Percentiles rank a stretch among this genome's conserved stretches.
Conservation (phyloP, 805 yeast species). For the Candida hispaniensis region DNA sequence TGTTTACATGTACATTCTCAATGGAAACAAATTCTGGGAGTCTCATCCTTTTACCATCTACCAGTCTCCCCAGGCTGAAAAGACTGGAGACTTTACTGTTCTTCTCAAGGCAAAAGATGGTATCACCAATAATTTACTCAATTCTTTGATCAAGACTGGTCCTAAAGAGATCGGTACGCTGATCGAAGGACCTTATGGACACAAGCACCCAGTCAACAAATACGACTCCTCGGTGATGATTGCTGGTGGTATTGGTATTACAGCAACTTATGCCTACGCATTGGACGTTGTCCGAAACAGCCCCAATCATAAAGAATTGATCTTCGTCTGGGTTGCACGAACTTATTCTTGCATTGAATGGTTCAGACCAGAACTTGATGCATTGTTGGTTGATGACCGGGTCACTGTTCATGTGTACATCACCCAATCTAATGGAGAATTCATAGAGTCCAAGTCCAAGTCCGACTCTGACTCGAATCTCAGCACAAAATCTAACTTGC, state of each 20-base stretch:
- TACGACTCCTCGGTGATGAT: slow-evolving; percentile 47
- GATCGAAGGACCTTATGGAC: slow-evolving; percentile 68
- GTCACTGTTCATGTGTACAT: slow-evolving; percentile 22
- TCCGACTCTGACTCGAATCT: slow-evolving; percentile 7
- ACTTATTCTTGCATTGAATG: slow-evolving; percentile 39
- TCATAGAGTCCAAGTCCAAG: neutral
- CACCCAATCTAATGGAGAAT: slow-evolving; percentile 8
- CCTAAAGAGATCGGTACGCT: slow-evolving; percentile 2
- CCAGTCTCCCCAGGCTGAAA: slow-evolving; percentile 13
- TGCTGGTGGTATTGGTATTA: slow-evolving; percentile 70
- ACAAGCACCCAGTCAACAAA: slow-evolving; percentile 36
- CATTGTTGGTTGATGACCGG: slow-evolving; percentile 22
- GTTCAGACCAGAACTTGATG: slow-evolving; percentile 34
- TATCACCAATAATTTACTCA: slow-evolving; percentile 1
- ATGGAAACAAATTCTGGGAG: slow-evolving; percentile 49
- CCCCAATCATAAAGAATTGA: slow-evolving; percentile 28
- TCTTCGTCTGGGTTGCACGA: slow-evolving; percentile 53
- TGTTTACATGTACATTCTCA: slow-evolving; percentile 47
- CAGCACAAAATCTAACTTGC: too few species aligned
- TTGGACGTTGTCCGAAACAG: slow-evolving; percentile 22
- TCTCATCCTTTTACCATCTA: slow-evolving; percentile 58
- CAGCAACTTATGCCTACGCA: slow-evolving; percentile 46
- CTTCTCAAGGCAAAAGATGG: slow-evolving; percentile 12
- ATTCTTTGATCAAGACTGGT: neutral
- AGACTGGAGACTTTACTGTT: slow-evolving; percentile 6